Evolutionary conservation across 2,329 filamentous ascomycete species (phyloP), one percentile per base, ranked within the genome.

Genomic region (Ophiosphaerella herpotricha): DNA sequence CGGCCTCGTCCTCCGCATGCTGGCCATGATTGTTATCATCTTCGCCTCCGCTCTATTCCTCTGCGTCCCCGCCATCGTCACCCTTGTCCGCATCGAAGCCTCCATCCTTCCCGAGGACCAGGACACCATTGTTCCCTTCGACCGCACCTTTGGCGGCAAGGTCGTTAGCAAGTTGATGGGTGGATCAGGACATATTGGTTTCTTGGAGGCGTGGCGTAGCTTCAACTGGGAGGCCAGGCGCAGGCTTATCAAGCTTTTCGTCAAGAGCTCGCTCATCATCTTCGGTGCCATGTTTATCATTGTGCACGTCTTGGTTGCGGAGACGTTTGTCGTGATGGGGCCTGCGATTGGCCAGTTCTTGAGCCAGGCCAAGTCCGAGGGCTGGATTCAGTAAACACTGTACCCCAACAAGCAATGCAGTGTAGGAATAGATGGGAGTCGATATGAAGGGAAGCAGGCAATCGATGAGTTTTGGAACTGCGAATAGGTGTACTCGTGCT

Each of bases 41-140:
- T 39, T 79, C 48, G 68, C 86, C 45, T 77, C 82, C 48, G 74
- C 88, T 37, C 74, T 91, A 47, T 74, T 92, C 52, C 79, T 90
- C 55, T 81, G 95, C 54, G 90, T 97, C 48, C 92, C 93, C 14
- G 84, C 90, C 34, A 82, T 84, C 51, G 88, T 93, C 29, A 83
- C 90, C 18, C 84, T 96, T 51, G 81, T 88, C 58, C 90, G 93
- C 55, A 86, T 96, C 32, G 91, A 96, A 71, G 91, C 92, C 6
- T 93, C 90, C 41, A 85, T 96, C 61, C 84, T 97, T 2, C 84
- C 91, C 0, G 87, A 90, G 51, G 86, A 90, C 14, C 83, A 91
- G 59, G 88, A 95, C 75, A 85, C 90, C 23, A 89, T 97, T 57
- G 86, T 97, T 32, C 87, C 90, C 29, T 96, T 97, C 65, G 93